Evolutionary conservation across 2,329 filamentous ascomycete genomes (phyloP), one percentile per base, ranked within the genome.

Genomic region (Sarocladium brachiariae): DNA sequence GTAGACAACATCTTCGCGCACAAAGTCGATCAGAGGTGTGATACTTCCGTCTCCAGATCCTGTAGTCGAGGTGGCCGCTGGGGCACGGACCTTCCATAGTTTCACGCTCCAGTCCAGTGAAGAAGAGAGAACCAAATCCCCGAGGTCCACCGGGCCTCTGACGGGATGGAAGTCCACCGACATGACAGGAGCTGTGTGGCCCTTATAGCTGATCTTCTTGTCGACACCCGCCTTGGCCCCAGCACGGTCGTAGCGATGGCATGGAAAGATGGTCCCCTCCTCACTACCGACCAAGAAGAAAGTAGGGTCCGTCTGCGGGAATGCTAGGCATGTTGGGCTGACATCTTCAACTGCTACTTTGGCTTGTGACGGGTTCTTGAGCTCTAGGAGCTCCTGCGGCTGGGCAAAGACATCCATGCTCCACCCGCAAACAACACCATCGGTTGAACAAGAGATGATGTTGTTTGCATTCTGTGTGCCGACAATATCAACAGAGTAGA

Each of bases 391-490:
- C 71, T 99, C 93, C 68, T 97, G 92, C 1, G 93, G 93, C 67
- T 96, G 89, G 1, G 92, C 89, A 54, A 99, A 87, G 82, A 99
- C 97, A 66, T 99, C 95, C 56, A 96, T 89, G 51, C 88, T 91
- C 93, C 93, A 99, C 45, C 91, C 89, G 67, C 93, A 99, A 37
- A 97, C 89, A 9, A 95, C 89, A 50, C 93, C 93, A 63, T 99
- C 93, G 1, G 93, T 99, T 1, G 90, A 96, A 65, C 89, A 92
- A 30, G 91, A 96, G 59, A 99, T 87, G 64, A 99, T 96, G 67
- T 97, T 99, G 72, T 96, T 96, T 53, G 93, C 93, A 65, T 99
- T 99, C 64, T 97, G 93, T 1, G 95, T 99, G 56, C 93, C 93
- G 47, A 99, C 89, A 51, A 99, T 95, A 55, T 93, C 88, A 52